Conservation (phyloP, 2,329 filamentous ascomycete genomes). For the Cytospora piceae region DNA sequence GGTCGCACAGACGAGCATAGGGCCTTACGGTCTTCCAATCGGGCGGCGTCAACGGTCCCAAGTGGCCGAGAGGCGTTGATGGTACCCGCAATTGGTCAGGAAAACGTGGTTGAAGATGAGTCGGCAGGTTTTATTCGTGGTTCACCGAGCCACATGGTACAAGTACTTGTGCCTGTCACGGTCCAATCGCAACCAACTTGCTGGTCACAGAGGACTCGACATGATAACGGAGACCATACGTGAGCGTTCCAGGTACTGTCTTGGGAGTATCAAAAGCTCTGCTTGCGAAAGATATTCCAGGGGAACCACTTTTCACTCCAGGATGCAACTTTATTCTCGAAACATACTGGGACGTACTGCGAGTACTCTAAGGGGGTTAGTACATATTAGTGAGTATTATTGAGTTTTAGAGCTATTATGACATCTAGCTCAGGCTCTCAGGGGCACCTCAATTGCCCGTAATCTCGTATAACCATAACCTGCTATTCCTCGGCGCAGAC, state of each 20-base stretch:
- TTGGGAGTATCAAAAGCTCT: neutral
- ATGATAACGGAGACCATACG: neutral
- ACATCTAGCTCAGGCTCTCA: neutral
- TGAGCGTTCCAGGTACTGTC: neutral
- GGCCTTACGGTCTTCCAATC: neutral
- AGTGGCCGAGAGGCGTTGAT: neutral
- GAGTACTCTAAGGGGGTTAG: neutral
- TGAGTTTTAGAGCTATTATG: neutral
- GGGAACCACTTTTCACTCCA: too few relatives aligned
- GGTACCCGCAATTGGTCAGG: neutral
- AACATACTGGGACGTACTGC: neutral
- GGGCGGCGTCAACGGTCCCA: neutral
- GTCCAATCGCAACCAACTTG: neutral
- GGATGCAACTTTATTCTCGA: neutral
- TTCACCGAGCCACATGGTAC: slow-evolving; percentile 3
- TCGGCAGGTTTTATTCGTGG: neutral
- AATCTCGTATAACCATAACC: neutral
- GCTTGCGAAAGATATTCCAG: neutral
- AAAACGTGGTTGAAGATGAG: slow-evolving; percentile 6
- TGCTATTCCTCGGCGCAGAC: neutral
- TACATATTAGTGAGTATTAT: neutral
- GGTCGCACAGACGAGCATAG: slow-evolving; percentile 2
- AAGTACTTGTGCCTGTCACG: neutral
- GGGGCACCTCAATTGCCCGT: neutral
- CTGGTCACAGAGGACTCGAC: neutral